Base-by-base conservation (phyloP, 306 rosid species). In the Sechiopsis laciniata region DNA sequence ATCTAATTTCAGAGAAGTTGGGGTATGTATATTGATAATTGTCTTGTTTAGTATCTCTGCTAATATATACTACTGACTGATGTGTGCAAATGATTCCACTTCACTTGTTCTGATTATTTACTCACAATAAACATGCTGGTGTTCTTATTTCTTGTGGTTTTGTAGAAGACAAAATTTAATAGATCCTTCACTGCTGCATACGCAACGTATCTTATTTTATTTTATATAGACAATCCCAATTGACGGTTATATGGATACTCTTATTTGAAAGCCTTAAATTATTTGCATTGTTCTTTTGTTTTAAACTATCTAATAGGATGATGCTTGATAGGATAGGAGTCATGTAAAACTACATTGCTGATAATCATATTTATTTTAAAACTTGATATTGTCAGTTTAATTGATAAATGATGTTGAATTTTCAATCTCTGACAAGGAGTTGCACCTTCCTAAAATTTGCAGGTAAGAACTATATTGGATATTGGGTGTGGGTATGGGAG, bases 401-500 rank as follows among this genome's bases (percentile, higher is more conserved):
- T 50, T 50, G n/a, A 50, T 50, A 2, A 50, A 50, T 12, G 54
- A 50, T 29, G 67, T 61, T 61, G n/a, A 58, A 61, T 14, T 29
- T 45, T 61, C 19, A 29, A 61, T 29, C 8, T 29, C 40, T 66
- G 15, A 66, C 72, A 66, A 17, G 17, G 11, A 10, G 16, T 45
- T 78, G 56, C 67, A 24, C 77, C 24, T 67, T 69, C 29, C 58
- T 17, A 77, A 75, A 48, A 77, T 80, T 77, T 77, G 50, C 95
- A 95, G 99, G 87, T 95, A 67, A 86, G 99, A 81, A 95, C 92
- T 74, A 83, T 95, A 80, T 83, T 95, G 84, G 99, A 95, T 81
- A 82, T 95, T 61, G 99, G 90, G 52, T 95, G 99, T 85, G 99
- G 99, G 54, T 95, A 88, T 76, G 99, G 99, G 74, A 95, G 96